Conservation (phyloP, 169 alveolate species). For the Eimeria necatrix region DNA sequence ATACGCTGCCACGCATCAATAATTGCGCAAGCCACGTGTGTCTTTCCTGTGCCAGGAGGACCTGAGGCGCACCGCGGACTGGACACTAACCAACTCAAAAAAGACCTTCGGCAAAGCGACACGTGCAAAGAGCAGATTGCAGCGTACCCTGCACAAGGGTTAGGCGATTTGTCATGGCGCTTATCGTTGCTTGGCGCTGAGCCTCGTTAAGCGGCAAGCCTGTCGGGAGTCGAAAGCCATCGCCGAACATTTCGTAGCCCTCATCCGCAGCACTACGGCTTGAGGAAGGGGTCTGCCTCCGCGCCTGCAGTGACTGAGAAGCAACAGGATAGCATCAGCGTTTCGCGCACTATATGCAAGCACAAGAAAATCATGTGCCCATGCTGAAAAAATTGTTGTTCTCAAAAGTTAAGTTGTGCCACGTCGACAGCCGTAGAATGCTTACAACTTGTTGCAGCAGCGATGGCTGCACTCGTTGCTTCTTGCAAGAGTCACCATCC, state of each 20-base stretch:
- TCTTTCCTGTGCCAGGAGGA: slow-evolving; percentile 82
- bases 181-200: slow-evolving; percentile 68
- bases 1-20: slow-evolving; percentile 75
- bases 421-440: not conserved
- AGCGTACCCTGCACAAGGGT: slow-evolving; percentile 78
- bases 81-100: too few species aligned
- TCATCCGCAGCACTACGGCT: slow-evolving; percentile 70
- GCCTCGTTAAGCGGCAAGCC: slow-evolving; percentile 77
- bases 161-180: slow-evolving; percentile 80
- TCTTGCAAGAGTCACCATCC: slow-evolving; percentile 75
- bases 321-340: not conserved
- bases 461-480: slow-evolving; percentile 68
- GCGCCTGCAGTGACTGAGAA: slow-evolving; percentile 71
- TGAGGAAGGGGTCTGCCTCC: slow-evolving; percentile 66
- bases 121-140: not conserved
- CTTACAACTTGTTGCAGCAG: slow-evolving; percentile 65
- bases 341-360: too few species aligned
- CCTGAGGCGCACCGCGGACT: slow-evolving; percentile 15
- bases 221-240: slow-evolving; percentile 75
- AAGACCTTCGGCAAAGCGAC: not conserved
- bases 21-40: slow-evolving; percentile 80
- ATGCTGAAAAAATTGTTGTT: too few species aligned
- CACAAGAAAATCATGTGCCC: too few species aligned
- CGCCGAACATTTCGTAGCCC: slow-evolving; percentile 47
- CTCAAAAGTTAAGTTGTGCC: too few species aligned